These are phyloP conservation scores for Pneumocystis canis DNA, from an alignment of 1,139 yeast species.

Conservation along the genomic window DNA sequence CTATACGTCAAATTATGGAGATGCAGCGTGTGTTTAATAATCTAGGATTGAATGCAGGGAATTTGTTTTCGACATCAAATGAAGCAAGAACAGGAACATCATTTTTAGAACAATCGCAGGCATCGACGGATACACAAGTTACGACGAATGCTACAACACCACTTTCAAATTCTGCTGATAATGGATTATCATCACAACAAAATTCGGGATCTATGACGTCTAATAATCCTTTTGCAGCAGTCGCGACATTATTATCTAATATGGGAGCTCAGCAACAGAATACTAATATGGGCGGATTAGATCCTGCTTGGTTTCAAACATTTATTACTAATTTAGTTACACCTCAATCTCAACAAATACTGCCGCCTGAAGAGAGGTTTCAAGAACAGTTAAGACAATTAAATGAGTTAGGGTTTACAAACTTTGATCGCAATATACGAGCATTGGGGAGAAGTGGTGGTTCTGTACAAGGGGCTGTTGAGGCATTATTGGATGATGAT, in stretches of 20 bases:
- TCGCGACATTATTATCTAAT: constrained; percentile 14
- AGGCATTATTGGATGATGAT: constrained; percentile 53
- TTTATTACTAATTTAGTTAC: constrained; percentile 7
- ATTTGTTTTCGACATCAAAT: constrained; percentile 10
- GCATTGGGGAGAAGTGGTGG: constrained; percentile 94
- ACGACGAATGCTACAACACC: background rate
- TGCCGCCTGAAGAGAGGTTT: constrained; percentile 94
- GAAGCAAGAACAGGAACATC: background rate
- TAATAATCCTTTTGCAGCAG: constrained; percentile 8
- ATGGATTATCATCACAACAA: constrained; percentile 18
- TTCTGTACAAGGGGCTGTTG: constrained; percentile 92
- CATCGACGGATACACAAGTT: background rate
- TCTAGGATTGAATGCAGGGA: constrained; percentile 15
- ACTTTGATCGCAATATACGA: constrained; percentile 77
- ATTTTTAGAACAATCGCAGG: background rate
- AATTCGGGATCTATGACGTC: constrained; percentile 1
- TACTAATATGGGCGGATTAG: background rate
- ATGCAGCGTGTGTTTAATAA: constrained; percentile 44
- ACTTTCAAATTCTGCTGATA: constrained; percentile 2
- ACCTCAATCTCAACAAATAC: constrained; percentile 36
- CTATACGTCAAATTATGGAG: constrained; percentile 63
- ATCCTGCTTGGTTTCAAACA: background rate
- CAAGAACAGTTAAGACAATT: constrained; percentile 81
- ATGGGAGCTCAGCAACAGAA: constrained; percentile 6
- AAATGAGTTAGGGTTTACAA: constrained; percentile 92